phyloP scores from a whole-genome alignment of 106 monocot species.

The Dioscorea dumetorum region DNA sequence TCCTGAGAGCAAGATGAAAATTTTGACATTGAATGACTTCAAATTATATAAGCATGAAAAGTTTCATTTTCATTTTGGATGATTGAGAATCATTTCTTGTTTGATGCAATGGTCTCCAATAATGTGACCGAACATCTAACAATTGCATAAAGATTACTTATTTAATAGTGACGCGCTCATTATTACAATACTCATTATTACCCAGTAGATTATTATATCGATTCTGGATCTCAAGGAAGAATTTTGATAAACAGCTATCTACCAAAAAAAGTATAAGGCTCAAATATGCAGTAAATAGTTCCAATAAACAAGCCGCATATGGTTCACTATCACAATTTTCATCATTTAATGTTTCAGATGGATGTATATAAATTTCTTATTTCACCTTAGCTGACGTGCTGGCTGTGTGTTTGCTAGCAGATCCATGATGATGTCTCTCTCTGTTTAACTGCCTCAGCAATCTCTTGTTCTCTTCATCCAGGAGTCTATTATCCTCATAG shows the following conservation, averaged over 20 bases:
- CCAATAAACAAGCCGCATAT: background rate
- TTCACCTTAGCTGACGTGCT: conserved; percentile 39
- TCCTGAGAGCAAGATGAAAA: too few relatives aligned
- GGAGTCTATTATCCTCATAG: conserved; percentile 62
- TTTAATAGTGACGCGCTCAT: too few relatives aligned
- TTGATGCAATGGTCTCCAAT: too few relatives aligned
- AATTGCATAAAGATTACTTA: too few relatives aligned
- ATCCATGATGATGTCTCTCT: conserved; percentile 44
- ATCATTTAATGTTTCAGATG: background rate
- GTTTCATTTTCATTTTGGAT: too few relatives aligned
- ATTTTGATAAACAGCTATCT: background rate
- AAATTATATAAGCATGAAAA: too few relatives aligned
- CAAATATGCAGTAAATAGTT: background rate
- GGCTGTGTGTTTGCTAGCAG: conserved; percentile 38
- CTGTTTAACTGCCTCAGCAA: conserved; percentile 33
- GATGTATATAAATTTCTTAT: background rate
- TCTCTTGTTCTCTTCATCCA: conserved; percentile 78
- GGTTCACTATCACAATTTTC: background rate
- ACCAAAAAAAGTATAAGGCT: background rate
- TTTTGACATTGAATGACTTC: too few relatives aligned
- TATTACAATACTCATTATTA: too few relatives aligned
- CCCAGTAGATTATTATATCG: too few relatives aligned
- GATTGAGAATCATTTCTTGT: too few relatives aligned
- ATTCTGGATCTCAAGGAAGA: background rate
- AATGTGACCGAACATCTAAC: too few relatives aligned